These are phyloP conservation scores for Malassezia obtusa DNA, from an alignment of 1,284 basidiomycete genomes.

Conservation along the genomic window DNA sequence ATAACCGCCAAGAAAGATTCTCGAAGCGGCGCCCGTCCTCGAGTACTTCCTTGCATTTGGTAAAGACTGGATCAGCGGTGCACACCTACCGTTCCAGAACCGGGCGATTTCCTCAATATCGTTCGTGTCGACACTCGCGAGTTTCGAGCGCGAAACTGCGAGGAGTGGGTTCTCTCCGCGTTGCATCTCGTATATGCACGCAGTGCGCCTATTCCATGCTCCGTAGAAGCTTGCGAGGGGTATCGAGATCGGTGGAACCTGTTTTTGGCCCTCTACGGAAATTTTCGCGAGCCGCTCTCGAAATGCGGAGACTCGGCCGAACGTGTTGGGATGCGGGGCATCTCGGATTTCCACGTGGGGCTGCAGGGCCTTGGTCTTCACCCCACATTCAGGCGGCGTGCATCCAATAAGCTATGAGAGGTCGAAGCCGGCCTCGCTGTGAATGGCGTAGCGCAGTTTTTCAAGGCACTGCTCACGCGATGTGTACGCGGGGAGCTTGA, in stretches of 20 bases:
- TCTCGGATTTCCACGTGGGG: too few species aligned
- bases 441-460: conserved; percentile 42
- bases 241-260: background rate
- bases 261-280: background rate
- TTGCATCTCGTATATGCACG: background rate
- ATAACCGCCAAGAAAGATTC: conserved; percentile 74
- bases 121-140: conserved; percentile 2
- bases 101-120: conserved; percentile 6
- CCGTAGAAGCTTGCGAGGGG: background rate
- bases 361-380: too few species aligned
- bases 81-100: conserved; percentile 9
- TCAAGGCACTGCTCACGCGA: conserved; percentile 28
- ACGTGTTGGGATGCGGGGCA: background rate
- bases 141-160: background rate
- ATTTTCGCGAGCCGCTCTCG: background rate
- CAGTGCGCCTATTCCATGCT: background rate
- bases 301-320: background rate
- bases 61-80: conserved; percentile 58
- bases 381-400: too few species aligned
- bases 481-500: conserved; percentile 42
- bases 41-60: conserved; percentile 67
- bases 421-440: conserved; percentile 44
- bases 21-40: conserved; percentile 68
- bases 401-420: conserved; percentile 21
- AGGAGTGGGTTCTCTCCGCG: background rate